A percentile compares a stretch with the other conserved stretches of the same genome.
These are phyloP conservation scores for Stellera chamaejasme DNA, from an alignment of 345 rosid species.

Conservation along the genomic window DNA sequence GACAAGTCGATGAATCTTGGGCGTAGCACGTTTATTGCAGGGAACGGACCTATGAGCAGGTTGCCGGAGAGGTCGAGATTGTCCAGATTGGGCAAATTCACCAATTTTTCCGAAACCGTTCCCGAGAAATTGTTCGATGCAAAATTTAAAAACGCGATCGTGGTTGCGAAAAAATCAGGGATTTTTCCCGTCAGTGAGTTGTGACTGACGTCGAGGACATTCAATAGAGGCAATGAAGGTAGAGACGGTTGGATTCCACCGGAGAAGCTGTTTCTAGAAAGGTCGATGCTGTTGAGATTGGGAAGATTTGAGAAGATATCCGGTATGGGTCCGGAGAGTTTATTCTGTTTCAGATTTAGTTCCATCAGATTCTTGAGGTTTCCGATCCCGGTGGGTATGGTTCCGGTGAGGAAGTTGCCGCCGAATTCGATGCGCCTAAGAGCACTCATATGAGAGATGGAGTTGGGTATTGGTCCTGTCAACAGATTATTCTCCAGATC, in stretches of 20 bases:
- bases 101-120: constrained; percentile 39
- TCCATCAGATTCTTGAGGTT: constrained; percentile 23
- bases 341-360: constrained; percentile 29
- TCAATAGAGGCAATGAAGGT: constrained; percentile 32
- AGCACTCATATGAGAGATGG: constrained; percentile 32
- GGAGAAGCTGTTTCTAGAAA: constrained; percentile 36
- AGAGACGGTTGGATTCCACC: constrained; percentile 44
- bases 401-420: constrained; percentile 40
- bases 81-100: constrained; percentile 54
- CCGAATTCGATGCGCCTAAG: constrained; percentile 39
- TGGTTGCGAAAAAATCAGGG: constrained; percentile 43
- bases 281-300: constrained; percentile 24
- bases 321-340: constrained; percentile 42
- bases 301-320: constrained; percentile 34
- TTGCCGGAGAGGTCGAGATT: constrained; percentile 57
- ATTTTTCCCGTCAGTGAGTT: constrained; percentile 42
- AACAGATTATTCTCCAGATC: constrained; percentile 44
- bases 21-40: constrained; percentile 45
- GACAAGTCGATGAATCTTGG: constrained; percentile 60
- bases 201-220: constrained; percentile 40
- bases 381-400: constrained; percentile 32
- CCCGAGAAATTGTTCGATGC: constrained; percentile 39
- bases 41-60: constrained; percentile 48
- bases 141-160: constrained; percentile 41
- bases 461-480: constrained; percentile 44